These are phyloP conservation scores for Megacollybia platyphylla DNA, from an alignment of 1,284 basidiomycete genomes.

Conservation along the genomic window DNA sequence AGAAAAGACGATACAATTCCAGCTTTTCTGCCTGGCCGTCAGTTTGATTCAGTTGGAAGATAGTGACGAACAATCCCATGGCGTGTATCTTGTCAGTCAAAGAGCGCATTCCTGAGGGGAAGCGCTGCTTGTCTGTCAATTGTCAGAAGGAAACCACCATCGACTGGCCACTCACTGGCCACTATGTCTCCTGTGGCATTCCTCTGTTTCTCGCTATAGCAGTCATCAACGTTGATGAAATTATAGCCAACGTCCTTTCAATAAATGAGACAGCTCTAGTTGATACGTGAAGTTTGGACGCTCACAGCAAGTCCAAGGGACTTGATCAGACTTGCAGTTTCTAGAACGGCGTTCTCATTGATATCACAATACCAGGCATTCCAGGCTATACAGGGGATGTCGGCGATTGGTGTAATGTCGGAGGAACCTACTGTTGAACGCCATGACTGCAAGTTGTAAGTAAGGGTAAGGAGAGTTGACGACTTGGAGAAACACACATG, in stretches of 20 bases:
- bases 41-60: neutral
- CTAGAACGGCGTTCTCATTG: conserved; percentile 32
- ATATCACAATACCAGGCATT: conserved; percentile 50
- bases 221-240: conserved; percentile 45
- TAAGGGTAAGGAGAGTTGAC: neutral
- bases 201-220: conserved; percentile 40
- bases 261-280: neutral
- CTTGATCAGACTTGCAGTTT: conserved; percentile 33
- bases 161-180: conserved; percentile 17
- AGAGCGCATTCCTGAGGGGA: conserved; percentile 36
- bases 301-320: conserved; percentile 28
- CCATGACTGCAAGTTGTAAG: conserved; percentile 21
- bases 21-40: conserved; percentile 24
- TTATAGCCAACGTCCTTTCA: conserved; percentile 37
- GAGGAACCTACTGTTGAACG: conserved; percentile 30
- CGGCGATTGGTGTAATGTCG: conserved; percentile 1
- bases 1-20: conserved; percentile 27
- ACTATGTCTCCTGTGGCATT: conserved; percentile 31
- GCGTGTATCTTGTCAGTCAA: conserved; percentile 36
- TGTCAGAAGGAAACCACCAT: neutral
- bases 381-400: conserved; percentile 26
- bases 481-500: conserved; percentile 16
- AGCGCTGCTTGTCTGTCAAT: conserved; percentile 24
- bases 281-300: neutral
- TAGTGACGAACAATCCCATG: conserved; percentile 33